Base-by-base conservation (phyloP, 148 eudicot genomes). In the Simmondsia chinensis region DNA sequence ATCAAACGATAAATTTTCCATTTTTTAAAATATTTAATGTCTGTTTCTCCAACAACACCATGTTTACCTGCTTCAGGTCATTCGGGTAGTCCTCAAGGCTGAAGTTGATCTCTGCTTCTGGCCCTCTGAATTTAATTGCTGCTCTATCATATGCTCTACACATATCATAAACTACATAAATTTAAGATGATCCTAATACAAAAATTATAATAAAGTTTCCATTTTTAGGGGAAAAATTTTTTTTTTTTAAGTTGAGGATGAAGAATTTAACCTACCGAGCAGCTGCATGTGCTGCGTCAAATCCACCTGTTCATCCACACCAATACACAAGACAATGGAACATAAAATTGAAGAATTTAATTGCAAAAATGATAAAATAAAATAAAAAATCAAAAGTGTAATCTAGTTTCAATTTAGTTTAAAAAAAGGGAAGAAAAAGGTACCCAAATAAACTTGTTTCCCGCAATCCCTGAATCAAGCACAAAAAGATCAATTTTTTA, bases 231-330 rank as follows among this genome's bases (percentile, higher is more conserved):
- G 22, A n/a, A 22, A 32, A 30, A 18, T 1, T 5, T 1, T n/a
- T n/a, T n/a, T n/a, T 6, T 28, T 12, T 21, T 29, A 33, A 51
- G 52, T 30, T 20, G 29, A 46, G 28, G 50, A 31, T 33, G 41
- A 40, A 44, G 17, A 13, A 20, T 27, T 43, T 10, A 45, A 52
- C 73, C 67, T 23, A 89, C 97, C 97, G 85, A 66, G 97, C 97
- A 47, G 97, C 97, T 28, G 95, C 93, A 61, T 89, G 95, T 39
- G 97, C 97, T 12, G 97, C 84, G 73, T 89, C 97, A 66, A 91
- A 91, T 67, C 97, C 97, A 60, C 97, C 97, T 89, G 48, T 20
- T 58, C 9, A 44, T 1, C 38, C 20, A 28, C 7, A 37, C 40
- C 37, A 45, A 31, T 28, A 22, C 21, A 39, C 4, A 22, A n/a